Conservation (phyloP, 31 red algal genomes). For the Odonthalia washingtoniensis region DNA sequence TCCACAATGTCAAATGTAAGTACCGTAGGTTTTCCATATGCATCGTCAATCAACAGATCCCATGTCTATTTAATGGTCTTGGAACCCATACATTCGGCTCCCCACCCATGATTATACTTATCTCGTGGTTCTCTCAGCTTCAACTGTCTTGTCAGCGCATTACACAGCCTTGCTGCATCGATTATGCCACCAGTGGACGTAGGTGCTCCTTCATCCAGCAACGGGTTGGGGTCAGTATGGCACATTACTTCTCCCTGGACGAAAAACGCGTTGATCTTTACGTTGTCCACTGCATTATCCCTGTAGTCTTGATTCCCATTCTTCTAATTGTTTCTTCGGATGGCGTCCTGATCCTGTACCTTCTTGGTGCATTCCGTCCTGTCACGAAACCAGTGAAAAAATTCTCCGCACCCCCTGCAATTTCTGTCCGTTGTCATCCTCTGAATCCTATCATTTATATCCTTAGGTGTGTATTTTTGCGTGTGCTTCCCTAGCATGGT, state of each 20-base stretch:
- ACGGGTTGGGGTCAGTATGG: slow-evolving; percentile 12
- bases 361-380: neutral
- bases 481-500: too few relatives aligned
- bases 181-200: slow-evolving; percentile 15
- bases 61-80: slow-evolving; percentile 10
- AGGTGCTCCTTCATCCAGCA: slow-evolving; percentile 40
- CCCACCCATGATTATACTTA: slow-evolving; percentile 1
- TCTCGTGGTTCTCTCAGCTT: neutral
- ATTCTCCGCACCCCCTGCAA: slow-evolving; percentile 32
- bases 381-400: slow-evolving; percentile 37
- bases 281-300: neutral
- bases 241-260: neutral
- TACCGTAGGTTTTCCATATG: neutral
- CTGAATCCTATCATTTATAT: too few relatives aligned
- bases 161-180: slow-evolving; percentile 13
- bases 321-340: neutral
- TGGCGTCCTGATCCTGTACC: neutral
- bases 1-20: slow-evolving; percentile 7
- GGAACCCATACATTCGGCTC: slow-evolving; percentile 8
- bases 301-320: neutral
- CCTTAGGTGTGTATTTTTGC: too few relatives aligned
- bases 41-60: neutral
- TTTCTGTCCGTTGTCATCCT: slow-evolving; percentile 7
- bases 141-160: neutral
- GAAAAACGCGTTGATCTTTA: slow-evolving; percentile 36